phyloP scores from a whole-genome alignment of 441 rosid species.

The Sinapis alba region DNA sequence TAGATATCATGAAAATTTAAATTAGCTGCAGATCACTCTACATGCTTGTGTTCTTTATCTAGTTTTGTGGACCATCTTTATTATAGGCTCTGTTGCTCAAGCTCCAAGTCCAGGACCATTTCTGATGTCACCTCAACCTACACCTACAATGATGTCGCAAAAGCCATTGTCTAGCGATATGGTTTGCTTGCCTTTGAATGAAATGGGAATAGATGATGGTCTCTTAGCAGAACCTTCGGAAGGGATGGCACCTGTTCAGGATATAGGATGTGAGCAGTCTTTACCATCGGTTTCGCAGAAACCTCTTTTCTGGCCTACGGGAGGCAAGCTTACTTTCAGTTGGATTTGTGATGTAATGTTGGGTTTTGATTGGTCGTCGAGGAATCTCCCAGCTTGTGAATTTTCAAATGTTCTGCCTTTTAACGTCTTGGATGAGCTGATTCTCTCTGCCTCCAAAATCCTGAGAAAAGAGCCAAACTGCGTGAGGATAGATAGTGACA shows the following conservation, averaged over 20 bases:
- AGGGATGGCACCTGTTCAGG: slow-evolving; percentile 29
- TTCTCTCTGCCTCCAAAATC: slow-evolving; percentile 36
- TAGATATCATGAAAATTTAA: neutral
- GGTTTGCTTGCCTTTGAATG: slow-evolving; percentile 20
- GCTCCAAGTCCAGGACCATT: slow-evolving; percentile 35
- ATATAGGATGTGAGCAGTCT: slow-evolving; percentile 33
- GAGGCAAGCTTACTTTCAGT: slow-evolving; percentile 43
- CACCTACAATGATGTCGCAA: slow-evolving; percentile 19
- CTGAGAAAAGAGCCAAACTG: slow-evolving; percentile 43
- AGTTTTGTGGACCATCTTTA: slow-evolving; percentile 3
- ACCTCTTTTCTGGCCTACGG: slow-evolving; percentile 42
- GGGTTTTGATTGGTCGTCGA: slow-evolving; percentile 43
- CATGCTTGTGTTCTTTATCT: neutral
- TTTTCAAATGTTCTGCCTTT: slow-evolving; percentile 40
- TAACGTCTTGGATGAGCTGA: slow-evolving; percentile 38
- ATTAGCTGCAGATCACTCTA: neutral
- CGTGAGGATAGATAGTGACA: slow-evolving; percentile 39
- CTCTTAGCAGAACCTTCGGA: slow-evolving; percentile 29
- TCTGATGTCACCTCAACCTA: slow-evolving; percentile 33
- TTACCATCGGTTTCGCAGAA: slow-evolving; percentile 36
- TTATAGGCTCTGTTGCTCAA: slow-evolving; percentile 36
- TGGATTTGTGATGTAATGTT: slow-evolving; percentile 47
- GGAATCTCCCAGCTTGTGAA: slow-evolving; percentile 38
- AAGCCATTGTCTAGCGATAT: slow-evolving; percentile 28
- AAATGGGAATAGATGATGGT: slow-evolving; percentile 24